A percentile compares a stretch with the other conserved stretches of the same genome.
Evolutionary conservation across 192 early-diverging fungal species (phyloP).

Genomic region (Entophlyctis helioformis): DNA sequence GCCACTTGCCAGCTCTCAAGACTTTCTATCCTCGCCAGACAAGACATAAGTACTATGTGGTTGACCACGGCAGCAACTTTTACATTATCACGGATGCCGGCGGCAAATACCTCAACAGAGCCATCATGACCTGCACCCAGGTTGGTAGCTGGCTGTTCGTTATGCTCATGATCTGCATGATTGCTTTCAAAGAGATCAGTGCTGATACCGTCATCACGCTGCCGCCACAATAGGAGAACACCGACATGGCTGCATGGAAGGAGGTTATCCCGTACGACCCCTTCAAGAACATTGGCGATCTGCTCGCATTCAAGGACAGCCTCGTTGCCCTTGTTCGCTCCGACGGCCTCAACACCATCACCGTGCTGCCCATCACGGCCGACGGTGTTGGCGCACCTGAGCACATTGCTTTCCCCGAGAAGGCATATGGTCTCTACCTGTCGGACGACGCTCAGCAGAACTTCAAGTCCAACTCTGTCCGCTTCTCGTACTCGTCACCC

Average conservation of each 20-base stretch:
- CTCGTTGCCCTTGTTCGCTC: too few species aligned
- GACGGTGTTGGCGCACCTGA: constrained; percentile 2
- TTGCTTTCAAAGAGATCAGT: too few species aligned
- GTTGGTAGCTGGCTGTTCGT: too few species aligned
- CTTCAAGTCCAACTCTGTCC: constrained; percentile 16
- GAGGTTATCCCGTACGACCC: constrained; percentile 37
- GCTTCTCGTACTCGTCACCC: constrained; percentile 20
- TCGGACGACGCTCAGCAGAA: constrained; percentile 21
- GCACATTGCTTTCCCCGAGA: background rate
- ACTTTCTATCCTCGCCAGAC: constrained; percentile 22
- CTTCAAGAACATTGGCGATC: constrained; percentile 4
- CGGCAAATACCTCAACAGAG: constrained; percentile 32
- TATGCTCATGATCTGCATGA: too few species aligned
- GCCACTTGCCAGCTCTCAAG: constrained; percentile 1
- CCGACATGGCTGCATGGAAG: constrained; percentile 8
- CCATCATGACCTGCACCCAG: too few species aligned
- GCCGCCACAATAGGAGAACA: constrained; percentile 2
- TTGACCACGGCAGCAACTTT: constrained; percentile 29
- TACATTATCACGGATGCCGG: constrained; percentile 27
- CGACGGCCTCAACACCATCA: background rate
- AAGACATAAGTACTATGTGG: constrained; percentile 23
- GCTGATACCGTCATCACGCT: too few species aligned
- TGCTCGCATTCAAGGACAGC: constrained; percentile 11
- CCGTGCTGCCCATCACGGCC: background rate
- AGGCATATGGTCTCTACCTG: constrained; percentile 14